Evolutionary conservation across 169 alveolate species (phyloP), one percentile per base, ranked within the genome.

Genomic region (Babesia bigemina): DNA sequence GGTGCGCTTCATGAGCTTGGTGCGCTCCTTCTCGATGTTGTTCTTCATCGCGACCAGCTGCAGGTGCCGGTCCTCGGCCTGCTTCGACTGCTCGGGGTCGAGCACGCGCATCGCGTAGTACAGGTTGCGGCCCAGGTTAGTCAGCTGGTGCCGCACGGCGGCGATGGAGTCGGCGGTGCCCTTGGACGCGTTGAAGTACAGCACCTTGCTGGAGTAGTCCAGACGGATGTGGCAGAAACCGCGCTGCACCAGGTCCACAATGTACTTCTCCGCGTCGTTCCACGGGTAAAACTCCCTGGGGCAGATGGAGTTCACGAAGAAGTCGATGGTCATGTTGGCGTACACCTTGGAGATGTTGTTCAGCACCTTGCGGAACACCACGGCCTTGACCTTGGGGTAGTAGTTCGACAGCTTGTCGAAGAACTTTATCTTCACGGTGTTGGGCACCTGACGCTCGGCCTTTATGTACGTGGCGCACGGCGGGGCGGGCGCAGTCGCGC

Each of bases 251-350:
- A 88, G 62, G 44, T 91, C 94, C 11, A 90, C 95, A 50, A 92
- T 63, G 71, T 83, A 74, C 74, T 76, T 90, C 84, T 91, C 96
- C 14, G 95, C 96, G 56, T 92, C 92, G 55, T 87, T 79, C 97
- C 97, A 94, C 26, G 92, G 73, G 60, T 92, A 79, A 82, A 94
- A 94, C 21, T 84, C 92, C 47, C 84, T 70, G 16, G 96, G 95
- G 79, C 96, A 94, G 42, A 94, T 86, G 75, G 92, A 61, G 62
- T 75, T 82, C 48, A 92, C 91, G 73, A 94, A 94, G 81, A 84
- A 90, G 55, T 90, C 94, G 49, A 94, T 93, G 24, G 93, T 87
- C 73, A 94, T 89, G 19, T 95, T 74, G 6, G 93, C 90, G 69
- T 93, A 94, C 44, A 94, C 96, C 67, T 79, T 85, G 2, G 96